Evolutionary conservation across 2,329 filamentous ascomycete species (phyloP).

Genomic region (Rhexocercosporidium sp.): DNA sequence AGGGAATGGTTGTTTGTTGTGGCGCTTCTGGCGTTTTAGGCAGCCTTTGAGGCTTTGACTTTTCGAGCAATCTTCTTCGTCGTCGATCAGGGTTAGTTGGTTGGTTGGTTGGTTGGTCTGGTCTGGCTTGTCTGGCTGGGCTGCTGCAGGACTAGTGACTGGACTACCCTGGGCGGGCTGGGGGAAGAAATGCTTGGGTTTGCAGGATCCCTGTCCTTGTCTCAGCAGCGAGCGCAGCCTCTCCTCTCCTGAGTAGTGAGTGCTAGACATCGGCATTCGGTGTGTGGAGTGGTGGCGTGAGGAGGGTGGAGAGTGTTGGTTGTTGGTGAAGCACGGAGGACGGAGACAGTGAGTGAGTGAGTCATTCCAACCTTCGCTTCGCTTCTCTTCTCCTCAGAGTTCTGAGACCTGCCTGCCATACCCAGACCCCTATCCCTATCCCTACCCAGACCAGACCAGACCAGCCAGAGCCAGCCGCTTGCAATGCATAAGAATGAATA

Average conservation of each 20-base stretch:
- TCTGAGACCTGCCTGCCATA: too few species aligned
- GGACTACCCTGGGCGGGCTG: not conserved
- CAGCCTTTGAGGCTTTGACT: not conserved
- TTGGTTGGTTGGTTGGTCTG: not conserved
- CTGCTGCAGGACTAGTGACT: too few species aligned
- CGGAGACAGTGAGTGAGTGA: not conserved
- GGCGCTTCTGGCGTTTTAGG: slow-evolving; percentile 1
- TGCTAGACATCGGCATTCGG: slow-evolving; percentile 11
- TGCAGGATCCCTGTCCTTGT: slow-evolving; percentile 3
- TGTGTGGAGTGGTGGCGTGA: not conserved
- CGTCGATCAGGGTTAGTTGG: not conserved
- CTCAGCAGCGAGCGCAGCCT: not conserved
- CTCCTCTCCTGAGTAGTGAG: too few species aligned
- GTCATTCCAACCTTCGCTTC: slow-evolving; percentile 4
- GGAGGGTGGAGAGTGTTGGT: not conserved
- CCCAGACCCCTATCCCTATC: too few species aligned
- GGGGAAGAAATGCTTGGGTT: slow-evolving; percentile 8
- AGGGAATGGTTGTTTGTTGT: not conserved
- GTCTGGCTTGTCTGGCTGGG: not conserved
- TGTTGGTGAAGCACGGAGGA: not conserved
- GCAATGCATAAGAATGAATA: slow-evolving; percentile 12
- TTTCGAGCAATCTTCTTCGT: not conserved
- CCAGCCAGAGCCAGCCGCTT: not conserved
- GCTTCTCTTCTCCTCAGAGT: too few species aligned
- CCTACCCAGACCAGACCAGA: too few species aligned